These are phyloP conservation scores for Pigoraptor vietnamica DNA, from an alignment of 78 protist genomes.

Conservation along the genomic window DNA sequence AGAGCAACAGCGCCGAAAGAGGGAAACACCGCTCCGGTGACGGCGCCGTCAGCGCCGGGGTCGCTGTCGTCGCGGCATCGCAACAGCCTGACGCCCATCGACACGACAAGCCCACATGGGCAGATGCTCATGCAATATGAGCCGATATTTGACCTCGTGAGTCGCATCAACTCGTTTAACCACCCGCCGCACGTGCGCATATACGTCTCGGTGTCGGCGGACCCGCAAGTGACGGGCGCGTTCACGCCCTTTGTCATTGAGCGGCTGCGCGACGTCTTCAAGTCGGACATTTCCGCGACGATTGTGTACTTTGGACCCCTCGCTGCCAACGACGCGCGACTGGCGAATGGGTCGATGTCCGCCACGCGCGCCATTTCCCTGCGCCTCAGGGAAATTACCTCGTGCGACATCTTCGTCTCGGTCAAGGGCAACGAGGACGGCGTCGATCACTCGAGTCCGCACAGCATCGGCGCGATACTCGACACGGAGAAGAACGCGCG, in stretches of 20 bases:
- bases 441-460: no score
- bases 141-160: background rate
- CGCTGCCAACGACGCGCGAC: background rate
- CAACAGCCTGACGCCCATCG: no score
- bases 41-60: no score
- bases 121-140: background rate
- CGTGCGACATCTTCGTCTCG: background rate
- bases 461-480: background rate
- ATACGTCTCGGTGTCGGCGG: background rate
- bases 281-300: background rate
- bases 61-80: no score
- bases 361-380: background rate
- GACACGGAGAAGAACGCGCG: background rate
- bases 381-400: background rate
- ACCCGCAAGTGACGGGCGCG: background rate
- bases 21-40: no score
- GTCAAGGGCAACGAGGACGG: background rate
- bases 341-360: background rate
- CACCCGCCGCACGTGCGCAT: background rate
- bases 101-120: no score
- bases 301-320: background rate
- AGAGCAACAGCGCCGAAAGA: no score
- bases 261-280: background rate
- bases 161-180: background rate
- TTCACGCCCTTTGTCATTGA: background rate